These are phyloP conservation scores for Microbotryomycetes sp. DNA, from an alignment of 1,284 basidiomycete genomes.

Conservation along the genomic window DNA sequence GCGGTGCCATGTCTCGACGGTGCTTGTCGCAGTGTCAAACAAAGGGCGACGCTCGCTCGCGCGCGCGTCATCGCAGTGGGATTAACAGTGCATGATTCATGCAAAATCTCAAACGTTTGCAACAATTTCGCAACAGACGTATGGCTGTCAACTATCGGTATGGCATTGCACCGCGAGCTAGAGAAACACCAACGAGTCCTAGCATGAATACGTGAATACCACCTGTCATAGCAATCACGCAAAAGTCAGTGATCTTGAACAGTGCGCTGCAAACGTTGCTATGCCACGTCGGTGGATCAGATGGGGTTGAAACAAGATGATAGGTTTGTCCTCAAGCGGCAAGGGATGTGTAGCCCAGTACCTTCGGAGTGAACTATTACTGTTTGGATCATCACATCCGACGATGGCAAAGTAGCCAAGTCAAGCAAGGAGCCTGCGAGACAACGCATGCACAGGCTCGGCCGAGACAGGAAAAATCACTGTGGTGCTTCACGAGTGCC, in stretches of 20 bases:
- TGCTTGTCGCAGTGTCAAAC: too few relatives aligned
- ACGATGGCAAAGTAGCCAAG: too few relatives aligned
- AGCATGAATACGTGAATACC: background rate
- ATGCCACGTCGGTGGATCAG: background rate
- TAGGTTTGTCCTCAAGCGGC: background rate
- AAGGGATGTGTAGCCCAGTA: too few relatives aligned
- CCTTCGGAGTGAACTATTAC: background rate
- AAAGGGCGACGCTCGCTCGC: background rate
- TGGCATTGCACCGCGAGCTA: background rate
- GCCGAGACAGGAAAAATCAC: too few relatives aligned
- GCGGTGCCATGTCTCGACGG: conserved; percentile 30
- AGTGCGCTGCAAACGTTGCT: background rate
- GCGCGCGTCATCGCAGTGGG: background rate
- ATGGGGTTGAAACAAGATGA: background rate
- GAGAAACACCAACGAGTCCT: background rate
- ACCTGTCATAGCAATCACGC: background rate
- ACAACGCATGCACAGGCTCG: too few relatives aligned
- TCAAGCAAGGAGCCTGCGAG: too few relatives aligned
- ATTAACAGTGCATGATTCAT: background rate
- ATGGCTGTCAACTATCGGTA: background rate
- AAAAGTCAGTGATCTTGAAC: background rate
- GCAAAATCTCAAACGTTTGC: background rate
- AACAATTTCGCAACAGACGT: background rate
- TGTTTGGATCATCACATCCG: background rate
- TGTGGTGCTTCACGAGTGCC: too few relatives aligned